A percentile compares a stretch with the other conserved stretches of the same genome.
Evolutionary conservation across 768 basidiomycete species (phyloP).

Genomic region (Mycena indigotica): DNA sequence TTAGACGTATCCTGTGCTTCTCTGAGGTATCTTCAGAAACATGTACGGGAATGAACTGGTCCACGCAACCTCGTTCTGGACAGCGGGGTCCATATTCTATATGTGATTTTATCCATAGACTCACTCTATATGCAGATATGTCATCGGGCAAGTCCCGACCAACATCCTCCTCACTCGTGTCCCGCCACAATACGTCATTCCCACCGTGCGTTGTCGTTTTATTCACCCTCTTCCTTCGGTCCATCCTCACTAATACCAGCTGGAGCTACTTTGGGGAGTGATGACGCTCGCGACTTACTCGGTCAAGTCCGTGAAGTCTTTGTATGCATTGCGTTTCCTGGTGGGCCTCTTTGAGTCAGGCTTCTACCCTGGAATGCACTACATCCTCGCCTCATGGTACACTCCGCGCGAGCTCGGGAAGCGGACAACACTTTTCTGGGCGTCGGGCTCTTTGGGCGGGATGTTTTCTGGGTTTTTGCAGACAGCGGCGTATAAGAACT

Average conservation of each 20-base stretch:
- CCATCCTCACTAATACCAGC: background rate
- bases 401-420: conserved; percentile 23
- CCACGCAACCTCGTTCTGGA: conserved; percentile 22
- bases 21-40: background rate
- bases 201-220: conserved; percentile 6
- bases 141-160: conserved; percentile 21
- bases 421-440: conserved; percentile 22
- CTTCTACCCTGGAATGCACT: conserved; percentile 24
- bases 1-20: background rate
- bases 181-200: conserved; percentile 23
- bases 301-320: conserved; percentile 11
- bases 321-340: conserved; percentile 20
- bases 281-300: conserved; percentile 21
- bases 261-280: conserved; percentile 21
- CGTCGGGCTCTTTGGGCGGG: conserved; percentile 17
- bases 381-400: conserved; percentile 22
- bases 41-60: conserved; percentile 22
- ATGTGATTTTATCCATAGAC: background rate
- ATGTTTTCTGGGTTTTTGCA: conserved; percentile 27
- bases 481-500: conserved; percentile 19
- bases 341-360: conserved; percentile 21
- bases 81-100: conserved; percentile 8
- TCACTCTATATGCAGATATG: conserved; percentile 14
- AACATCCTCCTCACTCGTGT: conserved; percentile 21
- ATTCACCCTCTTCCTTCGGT: background rate